Evolutionary conservation across 805 yeast species (phyloP).

Genomic region (Candida odintsovae): DNA sequence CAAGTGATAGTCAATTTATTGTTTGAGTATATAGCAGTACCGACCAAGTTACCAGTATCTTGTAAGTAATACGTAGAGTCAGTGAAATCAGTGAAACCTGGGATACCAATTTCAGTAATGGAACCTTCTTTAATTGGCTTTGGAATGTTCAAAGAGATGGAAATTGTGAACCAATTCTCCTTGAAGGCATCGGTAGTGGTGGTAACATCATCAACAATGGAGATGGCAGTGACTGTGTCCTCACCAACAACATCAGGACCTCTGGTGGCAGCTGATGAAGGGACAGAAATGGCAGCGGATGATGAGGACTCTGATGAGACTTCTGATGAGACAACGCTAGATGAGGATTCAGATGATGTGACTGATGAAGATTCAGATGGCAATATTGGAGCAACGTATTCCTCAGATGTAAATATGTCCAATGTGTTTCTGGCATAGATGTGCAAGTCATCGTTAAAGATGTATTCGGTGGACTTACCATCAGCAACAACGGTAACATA

Average conservation of each 20-base stretch:
- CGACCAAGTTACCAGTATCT: neutral
- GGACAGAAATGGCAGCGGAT: neutral
- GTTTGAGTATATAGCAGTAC: neutral
- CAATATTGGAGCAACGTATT: neutral
- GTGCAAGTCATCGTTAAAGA: neutral
- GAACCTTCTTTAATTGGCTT: slow-evolving; percentile 5
- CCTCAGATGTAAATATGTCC: neutral
- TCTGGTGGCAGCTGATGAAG: neutral
- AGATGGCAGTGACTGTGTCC: slow-evolving; percentile 2
- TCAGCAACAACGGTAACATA: neutral
- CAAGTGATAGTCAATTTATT: slow-evolving; percentile 1
- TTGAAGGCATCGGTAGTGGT: neutral
- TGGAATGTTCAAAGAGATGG: slow-evolving; percentile 1
- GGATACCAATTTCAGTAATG: slow-evolving; percentile 2
- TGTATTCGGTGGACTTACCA: neutral
- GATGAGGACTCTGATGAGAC: neutral
- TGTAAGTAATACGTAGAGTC: neutral
- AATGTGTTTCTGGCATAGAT: no score
- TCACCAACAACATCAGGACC: slow-evolving; percentile 3
- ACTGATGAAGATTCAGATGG: neutral
- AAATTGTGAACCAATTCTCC: slow-evolving; percentile 3
- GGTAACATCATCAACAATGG: slow-evolving; percentile 1
- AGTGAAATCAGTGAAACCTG: slow-evolving; percentile 2
- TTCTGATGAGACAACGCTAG: neutral
- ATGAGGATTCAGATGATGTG: neutral